These are phyloP conservation scores for Dimocarpus longan DNA, from an alignment of 345 rosid species.

Conservation along the genomic window DNA sequence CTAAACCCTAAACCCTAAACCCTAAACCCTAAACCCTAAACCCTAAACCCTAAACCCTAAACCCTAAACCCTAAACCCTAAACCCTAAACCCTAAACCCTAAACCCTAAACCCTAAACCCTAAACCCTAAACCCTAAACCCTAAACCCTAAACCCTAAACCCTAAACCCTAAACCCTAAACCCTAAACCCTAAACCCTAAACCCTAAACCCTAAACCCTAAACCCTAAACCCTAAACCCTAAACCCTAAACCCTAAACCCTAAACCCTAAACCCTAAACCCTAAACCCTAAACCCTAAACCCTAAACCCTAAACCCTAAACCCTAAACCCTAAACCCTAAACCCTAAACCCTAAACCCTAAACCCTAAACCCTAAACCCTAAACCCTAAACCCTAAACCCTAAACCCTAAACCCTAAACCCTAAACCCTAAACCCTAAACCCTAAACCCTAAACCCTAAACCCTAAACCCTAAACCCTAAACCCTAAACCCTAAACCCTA, in stretches of 20 bases:
- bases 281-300: conserved; percentile 11
- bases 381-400: conserved; percentile 12
- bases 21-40: conserved; percentile 18
- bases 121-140: conserved; percentile 15
- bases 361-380: conserved; percentile 22
- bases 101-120: conserved; percentile 16
- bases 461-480: conserved; percentile 13
- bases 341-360: conserved; percentile 21
- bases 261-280: conserved; percentile 9
- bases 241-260: conserved; percentile 21
- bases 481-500: conserved; percentile 15
- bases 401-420: conserved; percentile 20
- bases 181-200: conserved; percentile 5
- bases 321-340: conserved; percentile 21
- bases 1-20: conserved; percentile 13
- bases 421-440: conserved; percentile 23
- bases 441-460: conserved; percentile 14
- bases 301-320: conserved; percentile 15
- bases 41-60: conserved; percentile 17
- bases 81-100: conserved; percentile 15
- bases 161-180: conserved; percentile 11
- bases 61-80: conserved; percentile 16
- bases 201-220: conserved; percentile 15
- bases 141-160: conserved; percentile 16
- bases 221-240: conserved; percentile 16